Conservation (phyloP, 495 filamentous ascomycete genomes). For the Daldinia caldariorum region DNA sequence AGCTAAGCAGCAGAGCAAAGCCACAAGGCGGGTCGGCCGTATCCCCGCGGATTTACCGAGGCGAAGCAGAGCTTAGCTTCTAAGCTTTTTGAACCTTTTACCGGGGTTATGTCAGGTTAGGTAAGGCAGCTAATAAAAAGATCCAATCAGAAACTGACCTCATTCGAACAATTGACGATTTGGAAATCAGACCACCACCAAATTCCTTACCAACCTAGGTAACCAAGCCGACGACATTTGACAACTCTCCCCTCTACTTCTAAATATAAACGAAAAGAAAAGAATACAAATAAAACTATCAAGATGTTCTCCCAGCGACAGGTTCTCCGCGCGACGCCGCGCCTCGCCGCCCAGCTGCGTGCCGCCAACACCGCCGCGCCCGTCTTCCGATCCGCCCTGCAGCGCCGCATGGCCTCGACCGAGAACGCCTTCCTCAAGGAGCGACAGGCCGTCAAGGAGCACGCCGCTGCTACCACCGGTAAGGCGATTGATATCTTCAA, state of each 20-base stretch:
- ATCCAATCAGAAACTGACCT: constrained; percentile 48
- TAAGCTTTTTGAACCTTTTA: background rate
- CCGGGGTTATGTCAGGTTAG: background rate
- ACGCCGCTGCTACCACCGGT: constrained; percentile 84
- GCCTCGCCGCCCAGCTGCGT: constrained; percentile 65
- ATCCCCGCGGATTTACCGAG: constrained; percentile 46
- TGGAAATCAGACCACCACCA: constrained; percentile 38
- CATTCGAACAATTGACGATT: constrained; percentile 39
- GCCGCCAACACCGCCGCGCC: constrained; percentile 46
- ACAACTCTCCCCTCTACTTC: constrained; percentile 45
- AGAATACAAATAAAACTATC: background rate
- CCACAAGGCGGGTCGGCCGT: constrained; percentile 12
- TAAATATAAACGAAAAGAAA: no score
- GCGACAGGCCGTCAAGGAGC: constrained; percentile 82
- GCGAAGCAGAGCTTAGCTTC: constrained; percentile 6
- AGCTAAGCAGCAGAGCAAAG: background rate
- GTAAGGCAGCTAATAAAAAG: no score
- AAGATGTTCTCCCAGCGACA: constrained; percentile 73
- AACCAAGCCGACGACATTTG: constrained; percentile 17
- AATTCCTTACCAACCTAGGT: background rate
- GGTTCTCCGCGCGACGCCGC: constrained; percentile 67
- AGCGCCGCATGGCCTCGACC: constrained; percentile 76
- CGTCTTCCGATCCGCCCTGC: constrained; percentile 66
- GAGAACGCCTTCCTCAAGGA: constrained; percentile 92
- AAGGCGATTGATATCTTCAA: no score